Evolutionary conservation across 306 rosid species (phyloP), one percentile per base, ranked within the genome.

Genomic region (Cucurbita argyrosperma): DNA sequence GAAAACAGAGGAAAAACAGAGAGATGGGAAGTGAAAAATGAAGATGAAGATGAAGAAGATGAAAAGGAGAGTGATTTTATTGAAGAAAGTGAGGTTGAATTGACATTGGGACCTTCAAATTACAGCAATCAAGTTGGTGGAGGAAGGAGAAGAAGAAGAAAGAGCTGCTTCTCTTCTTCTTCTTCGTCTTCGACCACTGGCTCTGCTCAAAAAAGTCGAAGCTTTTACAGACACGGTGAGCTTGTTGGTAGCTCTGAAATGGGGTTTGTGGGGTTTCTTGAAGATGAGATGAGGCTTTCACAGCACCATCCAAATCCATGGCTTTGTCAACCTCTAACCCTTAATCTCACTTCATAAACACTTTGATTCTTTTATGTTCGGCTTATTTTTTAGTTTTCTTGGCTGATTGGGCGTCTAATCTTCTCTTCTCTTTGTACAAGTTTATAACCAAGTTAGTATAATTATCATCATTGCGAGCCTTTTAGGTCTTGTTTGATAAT

Each of bases 81-180:
- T 49, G 86, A 90, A 16, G 99, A 95, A 85, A 84, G 81, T 75
- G 90, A 85, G 84, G 87, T 88, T 68, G 91, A 89, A 81, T 77
- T 92, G 76, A 87, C 98, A 54, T 83, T 90, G 63, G 96, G 96
- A 3, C 98, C 90, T 52, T 85, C 96, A 16, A 80, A 79, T 79
- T 88, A 76, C 72, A 88, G 60, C 54, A 39, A 56, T 59, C 65
- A 59, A 59, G 14, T 13, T 5, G 40, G 64, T 4, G 64, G 30
- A 16, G 14, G 54, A 23, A 46, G 14, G 42, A 49, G 50, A 5
- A 14, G 18, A 50, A 10, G 16, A 57, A 46, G 83, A n/a, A 58
- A 14, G 13, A 86, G 88, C 54, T 87, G 35, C 35, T 30, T 30
- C 35, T 30, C 35, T 30, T 30, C 85, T 65, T 89, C 88, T 74